Evolutionary conservation across 768 basidiomycete genomes (phyloP).

Genomic region (Boletus bicolor): DNA sequence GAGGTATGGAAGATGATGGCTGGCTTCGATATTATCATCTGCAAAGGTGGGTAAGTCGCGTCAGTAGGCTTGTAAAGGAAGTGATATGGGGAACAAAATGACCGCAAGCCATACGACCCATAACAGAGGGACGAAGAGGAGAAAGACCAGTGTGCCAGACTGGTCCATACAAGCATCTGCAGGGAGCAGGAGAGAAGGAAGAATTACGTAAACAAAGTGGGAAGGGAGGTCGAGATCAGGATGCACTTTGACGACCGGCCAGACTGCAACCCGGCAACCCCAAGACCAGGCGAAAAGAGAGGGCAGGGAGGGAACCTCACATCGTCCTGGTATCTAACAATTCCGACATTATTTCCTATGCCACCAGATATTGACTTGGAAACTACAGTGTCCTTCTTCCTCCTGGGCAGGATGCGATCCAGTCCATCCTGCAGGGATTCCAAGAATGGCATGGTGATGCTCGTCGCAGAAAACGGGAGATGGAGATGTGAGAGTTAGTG

Average conservation of each 20-base stretch:
- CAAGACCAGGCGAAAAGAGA: not conserved
- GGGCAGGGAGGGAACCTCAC: slow-evolving; percentile 43
- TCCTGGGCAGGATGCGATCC: slow-evolving; percentile 29
- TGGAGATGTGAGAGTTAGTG: not conserved
- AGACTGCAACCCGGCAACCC: slow-evolving; percentile 16
- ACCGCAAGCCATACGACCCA: slow-evolving; percentile 75
- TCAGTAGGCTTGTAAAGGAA: slow-evolving; percentile 10
- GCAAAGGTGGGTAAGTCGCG: slow-evolving; percentile 13
- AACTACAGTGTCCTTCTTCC: slow-evolving; percentile 8
- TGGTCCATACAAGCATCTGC: slow-evolving; percentile 37
- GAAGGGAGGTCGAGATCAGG: slow-evolving; percentile 20
- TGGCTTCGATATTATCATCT: slow-evolving; percentile 90
- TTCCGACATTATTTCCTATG: slow-evolving; percentile 56
- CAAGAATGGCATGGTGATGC: slow-evolving; percentile 25
- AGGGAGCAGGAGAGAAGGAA: slow-evolving; percentile 23
- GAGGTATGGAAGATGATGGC: slow-evolving; percentile 71
- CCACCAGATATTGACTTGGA: slow-evolving; percentile 48
- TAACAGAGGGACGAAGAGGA: slow-evolving; percentile 62
- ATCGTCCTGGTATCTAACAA: slow-evolving; percentile 66
- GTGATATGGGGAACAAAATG: slow-evolving; percentile 19
- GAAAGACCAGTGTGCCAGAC: slow-evolving; percentile 52
- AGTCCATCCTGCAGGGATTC: slow-evolving; percentile 30
- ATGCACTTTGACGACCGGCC: slow-evolving; percentile 13
- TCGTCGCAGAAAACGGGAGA: not conserved
- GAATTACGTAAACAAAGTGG: slow-evolving; percentile 34